A percentile compares a stretch with the other conserved stretches of the same genome.
phyloP scores from a whole-genome alignment of 768 basidiomycete genomes.

The Lentinula boryana region DNA sequence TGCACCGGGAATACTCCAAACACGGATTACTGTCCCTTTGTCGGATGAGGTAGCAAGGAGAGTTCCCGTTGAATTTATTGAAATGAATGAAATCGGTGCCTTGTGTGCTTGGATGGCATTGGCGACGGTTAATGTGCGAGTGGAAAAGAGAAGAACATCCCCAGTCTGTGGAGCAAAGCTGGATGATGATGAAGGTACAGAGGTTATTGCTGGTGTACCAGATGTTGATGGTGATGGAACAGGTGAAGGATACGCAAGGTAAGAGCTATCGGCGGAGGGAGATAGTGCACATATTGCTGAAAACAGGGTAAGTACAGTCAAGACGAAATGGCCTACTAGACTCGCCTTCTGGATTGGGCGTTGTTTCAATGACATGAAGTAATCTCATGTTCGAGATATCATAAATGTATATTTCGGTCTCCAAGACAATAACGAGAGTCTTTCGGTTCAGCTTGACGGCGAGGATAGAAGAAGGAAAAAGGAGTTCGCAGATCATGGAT shows the following conservation, averaged over 20 bases:
- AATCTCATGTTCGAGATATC: constrained; percentile 99
- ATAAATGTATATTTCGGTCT: constrained; percentile 98
- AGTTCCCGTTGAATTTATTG: constrained; percentile 82
- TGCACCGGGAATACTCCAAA: constrained; percentile 85
- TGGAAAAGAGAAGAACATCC: constrained; percentile 94
- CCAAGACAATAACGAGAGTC: constrained; percentile 91
- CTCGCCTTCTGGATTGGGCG: constrained; percentile 89
- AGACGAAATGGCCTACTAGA: constrained; percentile 1
- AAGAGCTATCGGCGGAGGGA: constrained; percentile 88
- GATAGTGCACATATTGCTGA: constrained; percentile 92
- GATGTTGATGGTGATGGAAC: constrained; percentile 74
- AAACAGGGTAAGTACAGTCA: constrained; percentile 1
- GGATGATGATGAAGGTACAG: constrained; percentile 28
- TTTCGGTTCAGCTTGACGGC: constrained; percentile 98
- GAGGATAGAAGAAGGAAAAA: constrained; percentile 94
- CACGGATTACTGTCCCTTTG: constrained; percentile 95
- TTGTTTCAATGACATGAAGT: constrained; percentile 95
- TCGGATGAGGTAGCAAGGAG: constrained; percentile 91
- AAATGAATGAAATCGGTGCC: constrained; percentile 80
- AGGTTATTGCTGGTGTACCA: constrained; percentile 18
- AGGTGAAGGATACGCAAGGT: constrained; percentile 94
- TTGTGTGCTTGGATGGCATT: constrained; percentile 99
- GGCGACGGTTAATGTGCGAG: constrained; percentile 82
- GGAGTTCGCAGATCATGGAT: constrained; percentile 97
- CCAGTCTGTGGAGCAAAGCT: constrained; percentile 50